These are phyloP conservation scores for Spathaspora passalidarum DNA, from an alignment of 805 yeast species.

Conservation along the genomic window DNA sequence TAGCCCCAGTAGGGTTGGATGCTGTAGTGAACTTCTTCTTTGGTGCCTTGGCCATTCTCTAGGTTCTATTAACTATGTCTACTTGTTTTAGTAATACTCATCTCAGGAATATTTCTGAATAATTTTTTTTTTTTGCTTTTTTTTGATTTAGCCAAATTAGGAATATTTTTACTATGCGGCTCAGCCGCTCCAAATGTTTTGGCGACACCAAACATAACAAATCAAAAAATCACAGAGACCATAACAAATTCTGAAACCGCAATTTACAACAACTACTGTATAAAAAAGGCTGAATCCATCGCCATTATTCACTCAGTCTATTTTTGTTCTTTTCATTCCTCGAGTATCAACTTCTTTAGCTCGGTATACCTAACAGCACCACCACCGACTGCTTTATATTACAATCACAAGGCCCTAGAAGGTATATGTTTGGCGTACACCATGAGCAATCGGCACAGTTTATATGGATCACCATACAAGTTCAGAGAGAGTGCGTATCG, in stretches of 20 bases:
- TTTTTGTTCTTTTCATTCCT: background rate
- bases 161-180: background rate
- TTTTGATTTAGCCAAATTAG: background rate
- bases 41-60: conserved; percentile 59
- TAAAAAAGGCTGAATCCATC: too few species aligned
- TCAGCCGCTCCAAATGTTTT: background rate
- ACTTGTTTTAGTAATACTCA: background rate
- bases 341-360: background rate
- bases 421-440: too few species aligned
- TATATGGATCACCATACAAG: background rate
- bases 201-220: background rate
- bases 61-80: background rate
- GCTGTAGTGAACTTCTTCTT: conserved; percentile 57
- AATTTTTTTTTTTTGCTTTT: background rate
- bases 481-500: background rate
- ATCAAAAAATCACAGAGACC: too few species aligned
- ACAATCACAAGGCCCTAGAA: too few species aligned
- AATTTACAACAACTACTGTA: background rate
- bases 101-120: background rate
- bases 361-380: too few species aligned
- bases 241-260: background rate
- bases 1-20: conserved; percentile 46
- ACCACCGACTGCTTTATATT: too few species aligned
- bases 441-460: background rate
- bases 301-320: too few species aligned